Evolutionary conservation across 2,329 filamentous ascomycete genomes (phyloP).

Genomic region (Trichoderma harzianum): DNA sequence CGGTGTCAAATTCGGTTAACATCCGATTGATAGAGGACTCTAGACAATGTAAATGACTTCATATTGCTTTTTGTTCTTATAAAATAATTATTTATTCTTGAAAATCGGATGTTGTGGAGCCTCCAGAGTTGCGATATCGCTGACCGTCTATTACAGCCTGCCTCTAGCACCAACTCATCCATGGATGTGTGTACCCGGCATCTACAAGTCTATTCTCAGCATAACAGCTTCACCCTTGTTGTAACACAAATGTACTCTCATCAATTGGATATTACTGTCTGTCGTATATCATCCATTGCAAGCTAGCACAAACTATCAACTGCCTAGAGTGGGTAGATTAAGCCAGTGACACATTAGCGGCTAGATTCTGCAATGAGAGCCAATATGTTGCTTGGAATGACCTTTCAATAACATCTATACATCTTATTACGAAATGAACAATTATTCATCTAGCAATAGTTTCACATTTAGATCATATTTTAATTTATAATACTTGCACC

Average conservation of each 20-base stretch:
- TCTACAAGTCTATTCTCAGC: not conserved
- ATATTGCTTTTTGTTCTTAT: not conserved
- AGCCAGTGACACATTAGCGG: not conserved
- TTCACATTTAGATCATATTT: not conserved
- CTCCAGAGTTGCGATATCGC: not conserved
- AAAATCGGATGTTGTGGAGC: not conserved
- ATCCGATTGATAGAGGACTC: not conserved
- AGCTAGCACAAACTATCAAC: not conserved
- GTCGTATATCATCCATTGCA: not conserved
- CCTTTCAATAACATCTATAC: not conserved
- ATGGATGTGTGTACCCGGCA: not conserved
- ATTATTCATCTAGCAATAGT: accelerated
- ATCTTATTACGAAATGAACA: not conserved
- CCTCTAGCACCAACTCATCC: not conserved
- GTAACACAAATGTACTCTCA: not conserved
- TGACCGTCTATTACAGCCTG: not conserved
- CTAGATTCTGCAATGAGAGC: not conserved
- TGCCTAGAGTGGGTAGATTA: not conserved
- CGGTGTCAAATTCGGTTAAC: not conserved
- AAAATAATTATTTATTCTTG: not conserved
- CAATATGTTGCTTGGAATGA: not conserved
- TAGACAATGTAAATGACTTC: not conserved
- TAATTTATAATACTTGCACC: not conserved
- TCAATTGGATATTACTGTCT: not conserved
- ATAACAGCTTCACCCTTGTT: not conserved